phyloP scores from a whole-genome alignment of 108 stramenopile species.

The Fistulifera pelliculosa region DNA sequence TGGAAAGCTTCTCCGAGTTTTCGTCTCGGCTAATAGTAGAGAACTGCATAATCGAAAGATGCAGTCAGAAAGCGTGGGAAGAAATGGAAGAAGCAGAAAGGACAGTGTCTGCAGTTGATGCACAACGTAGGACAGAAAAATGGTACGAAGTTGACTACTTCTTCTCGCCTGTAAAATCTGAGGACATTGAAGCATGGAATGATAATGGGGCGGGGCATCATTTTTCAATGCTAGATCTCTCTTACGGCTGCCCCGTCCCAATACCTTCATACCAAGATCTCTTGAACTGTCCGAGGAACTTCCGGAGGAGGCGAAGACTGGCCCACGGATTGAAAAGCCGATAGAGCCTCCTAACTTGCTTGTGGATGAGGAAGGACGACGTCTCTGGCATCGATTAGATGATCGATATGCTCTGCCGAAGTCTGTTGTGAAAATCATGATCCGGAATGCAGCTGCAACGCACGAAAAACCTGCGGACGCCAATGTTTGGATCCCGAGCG shows the following conservation, averaged over 20 bases:
- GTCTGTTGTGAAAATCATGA: conserved; percentile 42
- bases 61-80: conserved; percentile 63
- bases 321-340: conserved; percentile 62
- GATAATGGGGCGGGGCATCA: background rate
- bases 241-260: conserved; percentile 52
- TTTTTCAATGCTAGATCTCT: conserved; percentile 4
- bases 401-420: conserved; percentile 81
- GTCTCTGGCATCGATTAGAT: conserved; percentile 81
- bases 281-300: conserved; percentile 63
- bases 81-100: conserved; percentile 25
- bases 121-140: conserved; percentile 40
- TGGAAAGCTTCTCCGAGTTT: conserved; percentile 32
- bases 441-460: conserved; percentile 48
- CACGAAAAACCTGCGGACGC: conserved; percentile 21
- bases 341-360: conserved; percentile 65
- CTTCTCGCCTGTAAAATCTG: conserved; percentile 31
- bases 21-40: conserved; percentile 29
- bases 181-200: conserved; percentile 9
- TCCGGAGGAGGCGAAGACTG: conserved; percentile 55
- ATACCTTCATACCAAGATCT: conserved; percentile 66
- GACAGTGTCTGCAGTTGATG: conserved; percentile 4
- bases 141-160: conserved; percentile 79
- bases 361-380: conserved; percentile 33
- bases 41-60: conserved; percentile 77
- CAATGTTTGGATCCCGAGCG: conserved; percentile 41